Conservation (phyloP, 805 yeast genomes). For the Candida ficus region DNA sequence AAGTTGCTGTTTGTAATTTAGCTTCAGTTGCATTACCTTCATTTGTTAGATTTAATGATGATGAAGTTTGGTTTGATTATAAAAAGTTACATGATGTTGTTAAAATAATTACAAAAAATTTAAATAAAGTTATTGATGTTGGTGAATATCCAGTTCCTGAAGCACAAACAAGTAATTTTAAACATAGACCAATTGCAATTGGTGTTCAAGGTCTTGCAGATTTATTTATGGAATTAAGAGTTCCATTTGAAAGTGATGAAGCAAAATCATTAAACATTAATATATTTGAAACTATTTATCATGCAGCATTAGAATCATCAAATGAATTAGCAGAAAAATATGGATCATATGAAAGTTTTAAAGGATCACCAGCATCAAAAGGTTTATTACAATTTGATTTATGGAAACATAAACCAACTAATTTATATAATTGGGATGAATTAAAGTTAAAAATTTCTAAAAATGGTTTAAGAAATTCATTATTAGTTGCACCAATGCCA, state of each 20-base stretch:
- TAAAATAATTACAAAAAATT: conserved; percentile 69
- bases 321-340: conserved; percentile 63
- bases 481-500: conserved; percentile 94
- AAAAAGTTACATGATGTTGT: conserved; percentile 66
- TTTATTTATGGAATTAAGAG: conserved; percentile 66
- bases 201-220: conserved; percentile 98
- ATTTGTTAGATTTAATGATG: conserved; percentile 45
- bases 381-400: conserved; percentile 82
- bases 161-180: conserved; percentile 67
- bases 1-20: conserved; percentile 92
- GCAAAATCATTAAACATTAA: conserved; percentile 71
- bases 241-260: conserved; percentile 77
- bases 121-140: conserved; percentile 78
- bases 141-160: conserved; percentile 76
- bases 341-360: conserved; percentile 70
- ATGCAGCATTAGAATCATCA: conserved; percentile 85
- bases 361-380: conserved; percentile 88
- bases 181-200: conserved; percentile 86
- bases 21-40: conserved; percentile 89
- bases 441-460: conserved; percentile 53
- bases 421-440: conserved; percentile 80
- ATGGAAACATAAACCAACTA: conserved; percentile 76
- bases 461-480: conserved; percentile 81
- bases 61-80: conserved; percentile 59
- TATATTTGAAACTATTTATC: conserved; percentile 93